Base-by-base conservation (phyloP, 805 yeast genomes). In the Metschnikowia borealis region DNA sequence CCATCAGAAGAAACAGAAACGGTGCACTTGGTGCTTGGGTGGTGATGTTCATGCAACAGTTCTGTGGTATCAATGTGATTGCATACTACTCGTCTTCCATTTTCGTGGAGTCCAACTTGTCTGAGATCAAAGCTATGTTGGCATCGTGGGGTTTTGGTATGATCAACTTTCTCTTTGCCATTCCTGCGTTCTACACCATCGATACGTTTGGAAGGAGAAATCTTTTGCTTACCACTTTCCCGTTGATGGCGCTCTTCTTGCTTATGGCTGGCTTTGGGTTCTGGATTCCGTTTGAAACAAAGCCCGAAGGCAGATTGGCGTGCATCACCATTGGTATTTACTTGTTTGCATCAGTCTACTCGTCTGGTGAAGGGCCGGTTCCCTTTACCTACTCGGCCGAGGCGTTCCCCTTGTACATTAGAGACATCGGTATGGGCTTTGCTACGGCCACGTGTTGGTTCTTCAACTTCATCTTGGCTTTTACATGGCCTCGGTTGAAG, bases 331-430 rank as follows among this genome's bases (percentile, higher is more conserved):
- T 82, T 53, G 95, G 94, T 57, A 83, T 89, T 51, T 89, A 89
- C 64, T 62, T 89, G 31, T 88, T 79, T 67, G 73, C 89, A 0
- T 77, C 81, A 39, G 84, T 85, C 49, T 89, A 89, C 68, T 86
- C 95, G 0, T 81, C 87, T 3, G 92, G 95, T 49, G 89, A 86
- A 65, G 96, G 96, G 40, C 95, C 94, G 13, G 94, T 89, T 41
- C 95, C 96, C 3, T 89, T 89, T 71, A 85, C 94, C 2, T 87
- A 89, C 63, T 84, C 90, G 21, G 95, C 96, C 8, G 96, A 89
- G 67, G 87, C 85, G 60, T 80, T 72, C 85, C 89, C 92, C 53
- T 73, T 87, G 61, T 85, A 85, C 61, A 80, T 87, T 54, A 81
- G 95, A 69, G 90, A 88, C 57, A 69, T 87, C 47, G 91, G 92